Evolutionary conservation across 805 yeast genomes (phyloP).

Genomic region (Saturnispora saitoi): DNA sequence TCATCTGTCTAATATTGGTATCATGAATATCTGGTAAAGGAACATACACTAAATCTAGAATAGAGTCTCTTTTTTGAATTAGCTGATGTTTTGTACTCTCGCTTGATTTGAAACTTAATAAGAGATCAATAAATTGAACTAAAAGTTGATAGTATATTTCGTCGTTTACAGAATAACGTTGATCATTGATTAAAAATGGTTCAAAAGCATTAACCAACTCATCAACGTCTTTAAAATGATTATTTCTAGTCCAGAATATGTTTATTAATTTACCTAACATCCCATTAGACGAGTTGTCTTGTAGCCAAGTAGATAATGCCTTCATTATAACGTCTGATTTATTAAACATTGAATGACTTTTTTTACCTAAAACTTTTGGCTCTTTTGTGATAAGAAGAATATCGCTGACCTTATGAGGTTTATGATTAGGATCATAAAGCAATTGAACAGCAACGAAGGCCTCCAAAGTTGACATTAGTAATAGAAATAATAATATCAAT

Average conservation of each 20-base stretch:
- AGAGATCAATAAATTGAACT: conserved; percentile 15
- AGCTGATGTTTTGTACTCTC: conserved; percentile 6
- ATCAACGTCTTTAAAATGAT: neutral
- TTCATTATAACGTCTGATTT: conserved; percentile 19
- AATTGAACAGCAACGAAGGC: conserved; percentile 16
- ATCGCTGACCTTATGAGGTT: conserved; percentile 16
- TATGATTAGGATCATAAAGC: conserved; percentile 18
- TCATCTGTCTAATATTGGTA: conserved; percentile 6
- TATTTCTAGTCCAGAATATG: neutral
- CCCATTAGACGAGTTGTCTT: conserved; percentile 10
- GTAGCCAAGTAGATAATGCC: conserved; percentile 15
- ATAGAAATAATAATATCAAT: neutral
- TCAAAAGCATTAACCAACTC: neutral
- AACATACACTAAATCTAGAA: conserved; percentile 10
- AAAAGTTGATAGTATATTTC: conserved; percentile 2
- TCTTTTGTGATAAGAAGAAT: conserved; percentile 14
- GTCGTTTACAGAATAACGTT: neutral
- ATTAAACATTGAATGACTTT: conserved; percentile 19
- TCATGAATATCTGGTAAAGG: conserved; percentile 16
- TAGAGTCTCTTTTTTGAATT: conserved; percentile 5
- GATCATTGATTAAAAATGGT: neutral
- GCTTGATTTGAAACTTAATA: conserved; percentile 13
- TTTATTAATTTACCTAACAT: neutral
- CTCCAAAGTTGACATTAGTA: conserved; percentile 1
- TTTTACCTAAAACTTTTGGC: conserved; percentile 17